Conservation (phyloP, 805 yeast species). For the Yamadazyma akitaensis region DNA sequence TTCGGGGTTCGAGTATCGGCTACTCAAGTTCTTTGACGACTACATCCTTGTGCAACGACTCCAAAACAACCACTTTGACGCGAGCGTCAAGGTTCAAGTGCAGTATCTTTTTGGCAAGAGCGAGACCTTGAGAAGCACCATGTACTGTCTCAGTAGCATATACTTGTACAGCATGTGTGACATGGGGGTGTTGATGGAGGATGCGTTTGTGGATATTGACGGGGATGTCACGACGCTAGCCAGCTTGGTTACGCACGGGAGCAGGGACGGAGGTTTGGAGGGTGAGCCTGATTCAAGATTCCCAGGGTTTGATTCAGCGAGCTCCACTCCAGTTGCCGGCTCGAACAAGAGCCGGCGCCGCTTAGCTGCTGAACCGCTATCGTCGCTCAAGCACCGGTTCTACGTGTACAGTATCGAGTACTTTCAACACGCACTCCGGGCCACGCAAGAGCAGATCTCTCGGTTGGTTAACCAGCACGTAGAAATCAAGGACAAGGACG, state of each 20-base stretch:
- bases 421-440: constrained; percentile 18
- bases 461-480: background rate
- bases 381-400: constrained; percentile 6
- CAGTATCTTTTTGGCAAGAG: constrained; percentile 7
- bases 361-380: background rate
- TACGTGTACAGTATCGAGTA: constrained; percentile 20
- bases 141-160: constrained; percentile 8
- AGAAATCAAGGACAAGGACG: constrained; percentile 4
- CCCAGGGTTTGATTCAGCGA: background rate
- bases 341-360: background rate
- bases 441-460: constrained; percentile 11
- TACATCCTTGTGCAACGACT: constrained; percentile 4
- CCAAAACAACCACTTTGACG: constrained; percentile 1
- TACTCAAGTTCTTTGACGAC: constrained; percentile 10
- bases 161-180: constrained; percentile 4
- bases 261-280: background rate
- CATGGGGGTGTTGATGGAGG: background rate
- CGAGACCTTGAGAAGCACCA: constrained; percentile 1
- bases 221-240: background rate
- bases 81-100: constrained; percentile 1
- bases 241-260: background rate
- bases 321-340: too few relatives aligned
- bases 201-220: background rate
- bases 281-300: background rate
- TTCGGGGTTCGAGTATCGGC: constrained; percentile 8